Percentiles rank a stretch among this genome's conserved stretches.
Evolutionary conservation across 139 green algal genomes (phyloP).

Genomic region (Chlamydomonas sp.): DNA sequence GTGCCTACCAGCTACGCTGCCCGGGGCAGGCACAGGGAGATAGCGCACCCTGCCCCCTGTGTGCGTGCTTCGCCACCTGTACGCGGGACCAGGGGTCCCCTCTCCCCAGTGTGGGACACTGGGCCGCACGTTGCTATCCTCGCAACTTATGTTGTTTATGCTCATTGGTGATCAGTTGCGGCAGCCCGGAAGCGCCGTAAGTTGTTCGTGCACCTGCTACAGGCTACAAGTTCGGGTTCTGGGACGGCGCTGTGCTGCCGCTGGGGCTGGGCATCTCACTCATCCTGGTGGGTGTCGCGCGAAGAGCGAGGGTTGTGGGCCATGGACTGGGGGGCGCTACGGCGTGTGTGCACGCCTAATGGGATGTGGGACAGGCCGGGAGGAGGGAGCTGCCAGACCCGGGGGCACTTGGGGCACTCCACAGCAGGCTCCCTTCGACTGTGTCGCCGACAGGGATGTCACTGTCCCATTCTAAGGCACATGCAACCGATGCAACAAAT

Average conservation of each 20-base stretch:
- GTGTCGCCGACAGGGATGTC: too few relatives aligned
- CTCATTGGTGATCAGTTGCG: not conserved
- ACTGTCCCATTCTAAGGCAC: too few relatives aligned
- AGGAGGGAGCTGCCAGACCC: too few relatives aligned
- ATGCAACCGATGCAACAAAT: not conserved
- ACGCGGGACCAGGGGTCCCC: too few relatives aligned
- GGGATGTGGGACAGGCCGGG: not conserved
- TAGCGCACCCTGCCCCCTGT: too few relatives aligned
- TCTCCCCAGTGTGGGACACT: too few relatives aligned
- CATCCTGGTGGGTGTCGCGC: slow-evolving; percentile 37
- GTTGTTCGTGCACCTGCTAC: not conserved
- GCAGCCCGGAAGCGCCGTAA: not conserved
- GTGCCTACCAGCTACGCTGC: not conserved
- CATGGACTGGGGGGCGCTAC: not conserved
- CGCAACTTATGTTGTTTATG: too few relatives aligned
- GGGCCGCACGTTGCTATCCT: not conserved
- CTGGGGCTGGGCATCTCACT: slow-evolving; percentile 57
- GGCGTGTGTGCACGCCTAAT: not conserved
- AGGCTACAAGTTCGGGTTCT: slow-evolving; percentile 28
- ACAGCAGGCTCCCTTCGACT: too few relatives aligned
- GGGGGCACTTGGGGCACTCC: too few relatives aligned
- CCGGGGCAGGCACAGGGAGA: not conserved
- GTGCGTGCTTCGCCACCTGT: too few relatives aligned
- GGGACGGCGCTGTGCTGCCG: slow-evolving; percentile 57
- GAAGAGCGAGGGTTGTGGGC: not conserved